A percentile compares a stretch with the other conserved stretches of the same genome.
Conservation (phyloP, 1,284 basidiomycete genomes). For the Microbotryum silenes-acaulis region DNA sequence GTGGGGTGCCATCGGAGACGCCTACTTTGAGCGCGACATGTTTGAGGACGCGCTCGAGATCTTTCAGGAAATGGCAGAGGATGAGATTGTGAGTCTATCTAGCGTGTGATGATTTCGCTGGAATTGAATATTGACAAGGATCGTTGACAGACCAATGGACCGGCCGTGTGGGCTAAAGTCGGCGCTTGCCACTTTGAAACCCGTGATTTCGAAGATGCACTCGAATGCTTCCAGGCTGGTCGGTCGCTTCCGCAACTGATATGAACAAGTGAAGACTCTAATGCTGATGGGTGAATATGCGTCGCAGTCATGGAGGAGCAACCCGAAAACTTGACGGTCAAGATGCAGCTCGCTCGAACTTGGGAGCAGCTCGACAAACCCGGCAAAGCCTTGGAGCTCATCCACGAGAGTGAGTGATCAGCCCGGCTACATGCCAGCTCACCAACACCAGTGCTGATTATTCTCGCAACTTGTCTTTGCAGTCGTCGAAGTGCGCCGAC, state of each 20-base stretch:
- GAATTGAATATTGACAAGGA: neutral
- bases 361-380: constrained; percentile 72
- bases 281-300: neutral
- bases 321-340: constrained; percentile 66
- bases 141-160: constrained; percentile 28
- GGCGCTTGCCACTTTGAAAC: constrained; percentile 51
- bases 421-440: constrained; percentile 23
- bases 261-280: neutral
- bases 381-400: constrained; percentile 71
- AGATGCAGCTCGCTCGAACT: constrained; percentile 80
- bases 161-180: constrained; percentile 33
- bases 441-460: constrained; percentile 40
- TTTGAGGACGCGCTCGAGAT: constrained; percentile 68
- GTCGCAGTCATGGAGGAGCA: constrained; percentile 61
- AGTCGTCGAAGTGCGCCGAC: constrained; percentile 27
- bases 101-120: neutral
- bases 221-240: constrained; percentile 77
- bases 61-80: constrained; percentile 64
- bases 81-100: constrained; percentile 51
- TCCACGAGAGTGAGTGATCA: constrained; percentile 62
- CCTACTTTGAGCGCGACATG: constrained; percentile 65
- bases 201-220: constrained; percentile 63
- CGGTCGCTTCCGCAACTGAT: constrained; percentile 29
- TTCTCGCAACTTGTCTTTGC: neutral
- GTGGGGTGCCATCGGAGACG: constrained; percentile 75